A percentile compares a stretch with the other conserved stretches of the same genome.
These are phyloP conservation scores for Mycena olivaceomarginata DNA, from an alignment of 768 basidiomycete genomes.

Conservation along the genomic window DNA sequence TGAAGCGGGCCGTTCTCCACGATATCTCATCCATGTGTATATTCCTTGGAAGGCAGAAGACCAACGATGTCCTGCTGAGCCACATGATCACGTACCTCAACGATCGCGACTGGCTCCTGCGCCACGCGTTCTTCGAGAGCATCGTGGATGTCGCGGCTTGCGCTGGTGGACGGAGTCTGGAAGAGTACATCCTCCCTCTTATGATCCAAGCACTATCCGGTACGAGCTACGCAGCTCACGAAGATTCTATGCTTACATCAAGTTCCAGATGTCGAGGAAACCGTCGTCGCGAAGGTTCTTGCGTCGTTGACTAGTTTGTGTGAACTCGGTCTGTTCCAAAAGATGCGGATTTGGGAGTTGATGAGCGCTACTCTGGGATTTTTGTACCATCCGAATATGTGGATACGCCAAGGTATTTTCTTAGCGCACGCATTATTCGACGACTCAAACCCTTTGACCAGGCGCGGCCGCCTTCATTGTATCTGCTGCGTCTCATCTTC, in stretches of 20 bases:
- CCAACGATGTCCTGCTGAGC: slow-evolving; percentile 95
- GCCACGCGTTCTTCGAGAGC: slow-evolving; percentile 95
- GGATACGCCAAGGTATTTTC: slow-evolving; percentile 93
- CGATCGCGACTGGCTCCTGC: slow-evolving; percentile 93
- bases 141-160: slow-evolving; percentile 97
- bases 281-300: slow-evolving; percentile 94
- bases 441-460: slow-evolving; percentile 53
- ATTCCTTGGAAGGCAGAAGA: slow-evolving; percentile 94
- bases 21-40: slow-evolving; percentile 93
- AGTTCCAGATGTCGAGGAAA: slow-evolving; percentile 92
- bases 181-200: slow-evolving; percentile 97
- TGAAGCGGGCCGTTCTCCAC: slow-evolving; percentile 93
- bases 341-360: slow-evolving; percentile 98
- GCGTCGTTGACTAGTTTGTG: slow-evolving; percentile 91
- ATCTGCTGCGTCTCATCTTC: slow-evolving; percentile 88
- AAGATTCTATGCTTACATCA: not conserved
- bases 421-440: not conserved
- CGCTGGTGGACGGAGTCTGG: slow-evolving; percentile 92
- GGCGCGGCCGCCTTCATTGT: slow-evolving; percentile 93
- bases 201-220: slow-evolving; percentile 98
- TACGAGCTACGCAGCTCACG: slow-evolving; percentile 55
- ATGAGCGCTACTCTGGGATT: slow-evolving; percentile 93
- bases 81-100: slow-evolving; percentile 93
- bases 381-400: slow-evolving; percentile 95
- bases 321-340: slow-evolving; percentile 92